Evolutionary conservation across 1,284 basidiomycete species (phyloP).

Genomic region (Pseudozyma tsukubaensis): DNA sequence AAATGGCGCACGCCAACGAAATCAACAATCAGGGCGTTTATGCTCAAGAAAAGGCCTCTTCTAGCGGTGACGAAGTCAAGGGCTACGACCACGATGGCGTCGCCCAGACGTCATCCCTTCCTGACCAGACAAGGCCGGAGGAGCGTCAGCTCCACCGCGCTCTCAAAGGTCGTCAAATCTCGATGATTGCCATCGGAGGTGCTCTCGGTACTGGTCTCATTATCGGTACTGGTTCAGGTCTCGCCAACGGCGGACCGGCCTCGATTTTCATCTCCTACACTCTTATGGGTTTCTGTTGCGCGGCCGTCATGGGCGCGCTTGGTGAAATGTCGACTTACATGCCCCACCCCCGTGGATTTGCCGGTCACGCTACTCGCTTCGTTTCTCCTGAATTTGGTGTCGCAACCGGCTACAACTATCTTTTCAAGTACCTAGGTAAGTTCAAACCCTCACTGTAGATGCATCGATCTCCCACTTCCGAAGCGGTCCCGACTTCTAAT

Average conservation of each 20-base stretch:
- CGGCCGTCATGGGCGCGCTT: slow-evolving; percentile 62
- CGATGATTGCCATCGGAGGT: slow-evolving; percentile 73
- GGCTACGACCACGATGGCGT: slow-evolving; percentile 17
- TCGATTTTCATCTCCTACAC: slow-evolving; percentile 71
- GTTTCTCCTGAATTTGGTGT: slow-evolving; percentile 71
- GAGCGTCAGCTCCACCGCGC: slow-evolving; percentile 62
- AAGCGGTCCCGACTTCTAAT: too few relatives aligned
- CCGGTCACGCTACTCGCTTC: slow-evolving; percentile 70
- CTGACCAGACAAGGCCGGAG: slow-evolving; percentile 17
- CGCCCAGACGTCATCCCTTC: not conserved
- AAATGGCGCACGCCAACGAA: slow-evolving; percentile 20
- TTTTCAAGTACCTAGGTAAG: slow-evolving; percentile 38
- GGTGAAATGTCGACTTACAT: slow-evolving; percentile 71
- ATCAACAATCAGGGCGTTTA: slow-evolving; percentile 21
- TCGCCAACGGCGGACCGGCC: slow-evolving; percentile 71
- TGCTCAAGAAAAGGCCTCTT: slow-evolving; percentile 26
- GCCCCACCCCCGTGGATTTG: slow-evolving; percentile 69
- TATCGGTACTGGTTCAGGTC: slow-evolving; percentile 74
- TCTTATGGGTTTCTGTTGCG: slow-evolving; percentile 60
- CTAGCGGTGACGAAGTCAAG: slow-evolving; percentile 27
- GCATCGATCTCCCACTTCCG: too few relatives aligned
- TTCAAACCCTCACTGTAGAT: not conserved
- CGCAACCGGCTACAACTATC: slow-evolving; percentile 63
- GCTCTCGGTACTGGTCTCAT: slow-evolving; percentile 76
- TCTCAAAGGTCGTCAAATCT: slow-evolving; percentile 73